Evolutionary conservation across 1,139 yeast genomes (phyloP).

Genomic region (Protomyces inouyei): DNA sequence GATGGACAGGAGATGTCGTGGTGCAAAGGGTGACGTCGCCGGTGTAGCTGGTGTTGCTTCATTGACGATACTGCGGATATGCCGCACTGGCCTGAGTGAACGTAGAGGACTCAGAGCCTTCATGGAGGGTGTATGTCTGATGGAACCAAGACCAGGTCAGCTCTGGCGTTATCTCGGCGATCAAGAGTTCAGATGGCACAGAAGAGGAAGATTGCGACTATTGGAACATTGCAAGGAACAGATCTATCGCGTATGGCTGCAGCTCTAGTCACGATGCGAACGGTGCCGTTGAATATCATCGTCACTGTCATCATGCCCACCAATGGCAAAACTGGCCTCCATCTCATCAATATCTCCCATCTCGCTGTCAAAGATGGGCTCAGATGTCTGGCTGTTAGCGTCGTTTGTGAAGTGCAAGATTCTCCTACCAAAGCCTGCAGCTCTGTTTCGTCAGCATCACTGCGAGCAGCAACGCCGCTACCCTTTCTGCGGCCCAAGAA

Average conservation of each 20-base stretch:
- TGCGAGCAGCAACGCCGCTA: slow-evolving; percentile 27
- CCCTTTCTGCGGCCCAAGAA: no score
- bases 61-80: not conserved
- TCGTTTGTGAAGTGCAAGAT: not conserved
- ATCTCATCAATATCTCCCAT: not conserved
- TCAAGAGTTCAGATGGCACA: no score
- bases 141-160: no score
- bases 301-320: not conserved
- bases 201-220: no score
- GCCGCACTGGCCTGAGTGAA: not conserved
- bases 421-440: slow-evolving; percentile 32
- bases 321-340: not conserved
- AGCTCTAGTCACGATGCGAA: not conserved
- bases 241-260: no score
- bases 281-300: not conserved
- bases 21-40: slow-evolving; percentile 21
- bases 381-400: not conserved
- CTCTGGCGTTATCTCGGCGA: no score
- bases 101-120: not conserved
- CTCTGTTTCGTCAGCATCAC: slow-evolving; percentile 26
- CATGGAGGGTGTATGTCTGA: not conserved
- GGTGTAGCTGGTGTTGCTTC: slow-evolving; percentile 20
- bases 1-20: slow-evolving; percentile 63
- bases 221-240: no score
- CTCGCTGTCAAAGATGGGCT: not conserved